Evolutionary conservation across 1,284 basidiomycete genomes (phyloP), one percentile per base, ranked within the genome.

Genomic region (Leucoagaricus sp.): DNA sequence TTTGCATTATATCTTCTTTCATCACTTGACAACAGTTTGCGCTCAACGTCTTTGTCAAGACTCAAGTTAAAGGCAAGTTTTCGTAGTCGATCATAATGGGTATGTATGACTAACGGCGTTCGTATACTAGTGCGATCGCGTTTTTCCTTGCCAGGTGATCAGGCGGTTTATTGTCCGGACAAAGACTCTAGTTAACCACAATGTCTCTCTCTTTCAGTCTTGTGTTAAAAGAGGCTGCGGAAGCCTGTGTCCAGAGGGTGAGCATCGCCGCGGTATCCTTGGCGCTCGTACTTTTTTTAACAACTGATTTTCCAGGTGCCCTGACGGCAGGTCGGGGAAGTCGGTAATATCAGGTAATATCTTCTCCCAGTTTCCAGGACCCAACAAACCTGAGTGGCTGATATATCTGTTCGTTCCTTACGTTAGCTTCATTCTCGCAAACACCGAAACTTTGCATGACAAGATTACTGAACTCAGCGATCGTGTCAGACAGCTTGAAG

Each of bases 361-460:
- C 31, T 51, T 33, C 45, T 17, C 19, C 13, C 13, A 44, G 26
- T 31, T n/a, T n/a, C 44, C 41, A 36, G 25, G 38, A 23, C 21
- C 33, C 23, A 28, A 19, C 23, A 33, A 40, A 57, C 31, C 49
- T 46, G 53, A 44, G 17, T 51, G 44, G 34, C 42, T 57, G 44
- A 46, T 50, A 10, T 46, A 31, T 49, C 41, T 21, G 13, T 49
- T 29, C 9, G 15, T 48, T 46, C 29, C 17, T 26, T 40, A 23
- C 29, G n/a, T 34, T 57, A 83, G 83, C 56, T 84, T 85, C 61
- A 84, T 86, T 53, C 78, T 86, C 21, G 82, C 84, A 2, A 84
- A 85, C 61, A 85, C 84, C 4, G 83, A 83, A 56, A 80, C 84
- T 61, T 69, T 87, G 17, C 84, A 86, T 60, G 79, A 81, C 44